Evolutionary conservation across 2,329 filamentous ascomycete genomes (phyloP).

Genomic region (Madurella fahalii): DNA sequence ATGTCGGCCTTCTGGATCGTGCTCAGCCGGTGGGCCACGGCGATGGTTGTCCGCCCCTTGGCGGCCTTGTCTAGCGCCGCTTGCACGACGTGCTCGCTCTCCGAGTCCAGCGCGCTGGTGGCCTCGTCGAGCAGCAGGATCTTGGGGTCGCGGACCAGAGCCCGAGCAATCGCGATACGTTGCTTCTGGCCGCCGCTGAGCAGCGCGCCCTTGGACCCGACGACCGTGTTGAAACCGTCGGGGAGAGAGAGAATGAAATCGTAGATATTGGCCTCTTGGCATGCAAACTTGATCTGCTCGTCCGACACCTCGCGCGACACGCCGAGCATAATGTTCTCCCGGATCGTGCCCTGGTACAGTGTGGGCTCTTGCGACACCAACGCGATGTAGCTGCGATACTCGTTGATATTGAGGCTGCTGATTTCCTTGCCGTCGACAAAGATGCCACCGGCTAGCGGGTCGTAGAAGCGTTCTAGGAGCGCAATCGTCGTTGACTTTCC

Average conservation of each 20-base stretch:
- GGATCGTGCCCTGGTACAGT: slow-evolving; percentile 86
- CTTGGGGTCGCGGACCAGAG: slow-evolving; percentile 84
- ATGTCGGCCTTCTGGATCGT: slow-evolving; percentile 93
- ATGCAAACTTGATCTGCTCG: slow-evolving; percentile 69
- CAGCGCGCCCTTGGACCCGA: slow-evolving; percentile 81
- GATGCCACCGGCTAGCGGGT: slow-evolving; percentile 75
- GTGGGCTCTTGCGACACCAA: slow-evolving; percentile 94
- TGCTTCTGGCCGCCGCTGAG: slow-evolving; percentile 92
- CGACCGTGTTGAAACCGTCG: slow-evolving; percentile 79
- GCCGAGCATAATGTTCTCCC: slow-evolving; percentile 84
- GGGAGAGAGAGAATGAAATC: slow-evolving; percentile 85
- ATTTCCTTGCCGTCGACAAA: slow-evolving; percentile 83
- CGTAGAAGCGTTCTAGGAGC: slow-evolving; percentile 90
- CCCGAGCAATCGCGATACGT: slow-evolving; percentile 87
- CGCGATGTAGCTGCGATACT: slow-evolving; percentile 78
- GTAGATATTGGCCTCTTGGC: slow-evolving; percentile 87
- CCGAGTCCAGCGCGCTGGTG: slow-evolving; percentile 70
- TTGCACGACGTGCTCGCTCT: slow-evolving; percentile 76
- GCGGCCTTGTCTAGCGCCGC: slow-evolving; percentile 76
- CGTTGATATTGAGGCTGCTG: slow-evolving; percentile 72
- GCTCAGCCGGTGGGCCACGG: slow-evolving; percentile 84
- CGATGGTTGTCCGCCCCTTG: slow-evolving; percentile 83
- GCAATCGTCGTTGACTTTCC: slow-evolving; percentile 94
- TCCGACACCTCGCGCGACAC: slow-evolving; percentile 65
- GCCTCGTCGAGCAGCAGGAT: slow-evolving; percentile 82